Base-by-base conservation (phyloP, 192 early-diverging fungal species). In the Gaertneriomyces sp. region DNA sequence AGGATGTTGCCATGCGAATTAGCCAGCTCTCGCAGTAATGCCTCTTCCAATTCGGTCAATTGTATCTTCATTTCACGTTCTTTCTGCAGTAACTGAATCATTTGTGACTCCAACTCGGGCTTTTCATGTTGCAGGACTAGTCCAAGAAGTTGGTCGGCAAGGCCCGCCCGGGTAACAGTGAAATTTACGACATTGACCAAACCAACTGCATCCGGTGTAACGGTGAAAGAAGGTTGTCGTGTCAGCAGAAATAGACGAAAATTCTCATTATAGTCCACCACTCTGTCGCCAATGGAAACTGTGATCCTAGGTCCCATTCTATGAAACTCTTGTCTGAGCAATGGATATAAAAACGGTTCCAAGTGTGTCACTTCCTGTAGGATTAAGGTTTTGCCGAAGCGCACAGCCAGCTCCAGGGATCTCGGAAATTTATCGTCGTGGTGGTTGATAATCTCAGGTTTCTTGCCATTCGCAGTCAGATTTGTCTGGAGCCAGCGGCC, bases 311-410 rank as follows among this genome's bases (percentile, higher is more conserved):
- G 79, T 0, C 85, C 85, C 61, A 84, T 79, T 57, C 80, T 79
- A 10, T 71, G 42, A 12, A 84, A 45, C 12, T 78, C 75, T 61
- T 76, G 74, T 46, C 79, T 64, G 10, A 87, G 59, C 5, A 87
- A 19, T 10, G 85, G 80, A 44, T 68, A 78, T 9, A 86, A 56
- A 12, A 81, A 62, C 1, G 85, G 71, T 45, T 87, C 79, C 14
- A 87, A 69, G 14, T 67, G 45, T 12, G 47, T 60, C 7, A 81
- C 69, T 49, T 87, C 83, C 45, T 79, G 77, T 41, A 87, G 58
- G 59, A 87, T 79, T 20, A 87, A 58, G 12, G 81, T 78, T 54
- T 83, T 84, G 14, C 85, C 85, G 74, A 87, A 86, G 43, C 85
- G 61, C 4, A 87, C 65, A 7, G 84, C 76, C 19, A 85, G 63